Evolutionary conservation across 1,139 yeast genomes (phyloP), one percentile per base, ranked within the genome.

Genomic region (Scheffersomyces quercinus): DNA sequence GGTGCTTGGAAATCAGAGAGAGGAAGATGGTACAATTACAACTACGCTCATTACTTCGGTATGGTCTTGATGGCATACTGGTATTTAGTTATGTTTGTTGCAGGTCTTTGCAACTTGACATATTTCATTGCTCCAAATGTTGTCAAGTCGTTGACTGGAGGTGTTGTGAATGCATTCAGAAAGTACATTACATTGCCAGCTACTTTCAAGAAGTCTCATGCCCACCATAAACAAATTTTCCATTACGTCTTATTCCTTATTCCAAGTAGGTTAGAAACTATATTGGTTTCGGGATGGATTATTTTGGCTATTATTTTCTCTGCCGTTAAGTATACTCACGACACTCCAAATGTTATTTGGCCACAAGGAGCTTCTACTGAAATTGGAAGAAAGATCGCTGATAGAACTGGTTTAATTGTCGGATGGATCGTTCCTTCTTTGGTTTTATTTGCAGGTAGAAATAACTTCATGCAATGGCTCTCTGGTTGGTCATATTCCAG

Each of bases 401-500:
- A 81, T 55, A 72, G 95, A 60, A 61, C 84, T 2, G 88, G 85
- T 24, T 60, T 77, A 14, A 55, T 81, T 45, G 68, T 77, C 4
- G 56, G 74, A 39, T 71, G 73, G 43, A 67, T 77, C 45, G 61
- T 79, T 43, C 88, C 89, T 5, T 45, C 77, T 6, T 56, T 79
- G 36, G 65, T 81, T 15, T 60, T 83, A 36, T 81, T 83, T 58
- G 81, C 83, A 9, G 86, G 87, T 13, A 70, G 88, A 66, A 86
- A 86, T 60, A 86, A 85, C 58, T 64, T 85, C 41, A 62, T 86
- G 54, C 79, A 81, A 50, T 74, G 77, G 71, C 39, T 82, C 35
- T 82, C 89, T 3, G 87, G 89, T 36, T 83, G 89, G 85, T 70
- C 79, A 20, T 77, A 76, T 52, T 68, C 82, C 2, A 74, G 87